These are phyloP conservation scores for Boeremia exigua DNA, from an alignment of 2,329 filamentous ascomycete genomes.

Conservation along the genomic window DNA sequence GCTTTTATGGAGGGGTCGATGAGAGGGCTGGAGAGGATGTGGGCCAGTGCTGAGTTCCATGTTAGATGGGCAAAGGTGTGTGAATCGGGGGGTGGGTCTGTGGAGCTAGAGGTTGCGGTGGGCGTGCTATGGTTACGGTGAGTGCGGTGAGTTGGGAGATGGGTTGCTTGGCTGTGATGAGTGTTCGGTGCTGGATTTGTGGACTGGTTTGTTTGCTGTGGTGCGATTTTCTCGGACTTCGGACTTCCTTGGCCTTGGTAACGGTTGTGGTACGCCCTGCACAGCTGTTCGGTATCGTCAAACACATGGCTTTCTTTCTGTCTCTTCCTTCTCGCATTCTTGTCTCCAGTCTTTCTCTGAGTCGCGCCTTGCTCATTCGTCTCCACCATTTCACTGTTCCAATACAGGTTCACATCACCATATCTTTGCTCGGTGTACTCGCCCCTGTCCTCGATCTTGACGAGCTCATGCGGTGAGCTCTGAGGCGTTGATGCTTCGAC, in stretches of 20 bases:
- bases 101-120: not conserved
- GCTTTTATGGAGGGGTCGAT: conserved; percentile 10
- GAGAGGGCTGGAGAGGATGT: not conserved
- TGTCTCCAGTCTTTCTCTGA: not conserved
- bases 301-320: not conserved
- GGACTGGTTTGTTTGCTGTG: not conserved
- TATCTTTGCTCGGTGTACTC: conserved; percentile 20
- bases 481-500: conserved; percentile 7
- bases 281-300: not conserved
- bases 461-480: conserved; percentile 7
- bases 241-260: not conserved
- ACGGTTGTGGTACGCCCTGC: not conserved
- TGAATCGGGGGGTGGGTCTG: not conserved
- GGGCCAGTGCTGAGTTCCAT: conserved; percentile 15
- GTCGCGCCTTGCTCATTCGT: conserved; percentile 6
- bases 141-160: too few species aligned
- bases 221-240: not conserved
- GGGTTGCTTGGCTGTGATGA: too few species aligned
- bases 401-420: conserved; percentile 20
- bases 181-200: not conserved
- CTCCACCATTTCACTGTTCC: conserved; percentile 29
- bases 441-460: conserved; percentile 23
- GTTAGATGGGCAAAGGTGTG: not conserved
- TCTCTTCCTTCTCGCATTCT: not conserved
- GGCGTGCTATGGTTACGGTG: too few species aligned